Conservation (phyloP, 1,139 yeast genomes). For the Sugiyamaella xylanicola region DNA sequence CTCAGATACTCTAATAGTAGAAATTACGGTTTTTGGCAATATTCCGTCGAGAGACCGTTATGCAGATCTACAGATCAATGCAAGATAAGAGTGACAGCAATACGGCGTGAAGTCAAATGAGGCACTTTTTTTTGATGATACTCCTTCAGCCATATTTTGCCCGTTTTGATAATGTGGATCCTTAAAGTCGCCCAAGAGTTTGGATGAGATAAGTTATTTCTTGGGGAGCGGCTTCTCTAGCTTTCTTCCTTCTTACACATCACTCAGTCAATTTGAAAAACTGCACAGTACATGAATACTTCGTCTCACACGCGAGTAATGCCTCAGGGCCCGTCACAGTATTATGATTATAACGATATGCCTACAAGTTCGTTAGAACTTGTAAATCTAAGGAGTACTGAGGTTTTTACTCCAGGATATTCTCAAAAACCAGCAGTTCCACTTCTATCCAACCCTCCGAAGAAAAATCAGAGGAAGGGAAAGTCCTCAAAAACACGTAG, state of each 20-base stretch:
- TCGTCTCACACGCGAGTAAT: background rate
- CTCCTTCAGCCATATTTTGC: too few species aligned
- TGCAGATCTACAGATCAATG: too few species aligned
- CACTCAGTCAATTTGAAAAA: too few species aligned
- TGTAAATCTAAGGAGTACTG: background rate
- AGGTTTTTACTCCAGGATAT: background rate
- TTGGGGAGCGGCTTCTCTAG: too few species aligned
- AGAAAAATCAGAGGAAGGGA: background rate
- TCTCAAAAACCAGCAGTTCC: background rate
- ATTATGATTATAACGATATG: background rate
- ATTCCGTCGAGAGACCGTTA: too few species aligned
- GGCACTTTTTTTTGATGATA: background rate
- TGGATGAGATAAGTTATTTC: too few species aligned
- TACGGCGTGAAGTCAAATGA: background rate
- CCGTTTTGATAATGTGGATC: too few species aligned
- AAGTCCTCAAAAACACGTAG: background rate
- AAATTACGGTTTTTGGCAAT: too few species aligned
- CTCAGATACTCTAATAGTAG: too few species aligned
- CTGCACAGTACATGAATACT: too few species aligned
- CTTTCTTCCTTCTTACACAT: too few species aligned
- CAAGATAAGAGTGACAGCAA: slow-evolving; percentile 3
- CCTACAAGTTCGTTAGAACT: background rate
- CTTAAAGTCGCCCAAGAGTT: too few species aligned
- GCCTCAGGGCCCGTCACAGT: background rate
- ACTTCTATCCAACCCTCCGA: background rate